Evolutionary conservation across 169 alveolate species (phyloP), one percentile per base, ranked within the genome.

Genomic region (Eimeria sp.): DNA sequence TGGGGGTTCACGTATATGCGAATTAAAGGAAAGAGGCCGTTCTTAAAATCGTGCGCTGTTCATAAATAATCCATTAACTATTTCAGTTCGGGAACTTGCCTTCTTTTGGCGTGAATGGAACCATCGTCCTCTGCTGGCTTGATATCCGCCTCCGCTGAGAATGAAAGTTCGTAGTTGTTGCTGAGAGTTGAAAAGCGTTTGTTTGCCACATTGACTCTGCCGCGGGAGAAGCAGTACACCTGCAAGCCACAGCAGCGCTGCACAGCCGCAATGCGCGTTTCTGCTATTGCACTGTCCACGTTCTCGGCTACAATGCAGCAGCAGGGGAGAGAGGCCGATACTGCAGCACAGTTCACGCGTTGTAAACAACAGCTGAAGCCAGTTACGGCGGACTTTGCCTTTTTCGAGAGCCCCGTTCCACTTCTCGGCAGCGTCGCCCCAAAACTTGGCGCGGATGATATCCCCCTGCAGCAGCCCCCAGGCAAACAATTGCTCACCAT

Each of bases 391-490:
- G 71, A 95, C 96, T 49, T 83, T 85, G 66, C 96, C 96, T 62
- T 87, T 82, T 49, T 95, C 77, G 54, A 95, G 66, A 52, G 76
- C 83, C 18, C 89, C 72, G 20, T 58, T 60, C 96, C 96, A 95
- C 74, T 95, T 83, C 49, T 95, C 96, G 14, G 95, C 95, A 6
- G 96, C 96, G 89, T 95, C 96, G 4, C 96, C 95, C 96, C 96
- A 95, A 62, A 95, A 95, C 83, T 74, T 82, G 64, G 96, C 96
- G 33, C 96, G 95, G 72, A 95, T 95, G 30, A 78, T 27, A 30
- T 83, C 95, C 4, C 96, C 96, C 96, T 95, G 83, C 83, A 40
- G 37, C 68, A 78, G 27, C 27, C n/a, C 14, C 71, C 71, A 62
- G 71, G 71, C 71, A 62, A 14, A 62, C 27, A 62, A 62, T 62